These are phyloP conservation scores for Paramyrothecium roridum DNA, from an alignment of 2,329 filamentous ascomycete species.

Conservation along the genomic window DNA sequence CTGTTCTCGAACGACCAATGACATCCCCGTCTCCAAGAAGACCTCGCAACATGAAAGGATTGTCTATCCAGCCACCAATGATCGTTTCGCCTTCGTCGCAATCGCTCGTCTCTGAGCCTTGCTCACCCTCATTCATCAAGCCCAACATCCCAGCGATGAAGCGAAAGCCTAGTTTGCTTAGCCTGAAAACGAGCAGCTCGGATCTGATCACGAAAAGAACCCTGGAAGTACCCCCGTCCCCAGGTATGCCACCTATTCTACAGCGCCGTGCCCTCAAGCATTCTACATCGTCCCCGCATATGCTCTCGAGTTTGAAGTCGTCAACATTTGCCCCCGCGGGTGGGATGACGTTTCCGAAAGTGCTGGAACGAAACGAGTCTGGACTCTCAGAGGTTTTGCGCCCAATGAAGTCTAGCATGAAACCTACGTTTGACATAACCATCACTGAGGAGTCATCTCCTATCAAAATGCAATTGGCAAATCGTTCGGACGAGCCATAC, in stretches of 20 bases:
- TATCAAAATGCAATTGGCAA: slow-evolving; percentile 61
- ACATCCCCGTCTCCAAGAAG: slow-evolving; percentile 68
- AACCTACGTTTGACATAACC: slow-evolving; percentile 33
- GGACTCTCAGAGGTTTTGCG: slow-evolving; percentile 57
- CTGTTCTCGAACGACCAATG: slow-evolving; percentile 53
- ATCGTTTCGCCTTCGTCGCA: slow-evolving; percentile 42
- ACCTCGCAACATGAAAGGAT: slow-evolving; percentile 78
- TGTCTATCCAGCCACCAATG: slow-evolving; percentile 70
- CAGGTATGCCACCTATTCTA: slow-evolving; percentile 54
- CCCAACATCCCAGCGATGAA: slow-evolving; percentile 68
- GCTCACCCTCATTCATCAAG: slow-evolving; percentile 77
- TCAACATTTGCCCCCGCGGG: slow-evolving; percentile 58
- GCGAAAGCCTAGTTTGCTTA: slow-evolving; percentile 75
- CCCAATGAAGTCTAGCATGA: slow-evolving; percentile 42
- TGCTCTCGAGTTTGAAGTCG: slow-evolving; percentile 57
- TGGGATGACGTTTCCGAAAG: slow-evolving; percentile 62
- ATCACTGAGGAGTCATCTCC: slow-evolving; percentile 56
- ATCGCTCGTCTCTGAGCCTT: slow-evolving; percentile 59
- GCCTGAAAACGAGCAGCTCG: slow-evolving; percentile 68
- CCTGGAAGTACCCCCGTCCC: slow-evolving; percentile 53
- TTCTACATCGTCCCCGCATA: slow-evolving; percentile 65
- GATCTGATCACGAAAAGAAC: slow-evolving; percentile 47
- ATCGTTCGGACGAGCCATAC: slow-evolving; percentile 54
- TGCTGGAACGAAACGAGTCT: slow-evolving; percentile 57
- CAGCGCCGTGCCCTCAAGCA: slow-evolving; percentile 64